Base-by-base conservation (phyloP, 345 rosid species). In the Hibiscus mutabilis region DNA sequence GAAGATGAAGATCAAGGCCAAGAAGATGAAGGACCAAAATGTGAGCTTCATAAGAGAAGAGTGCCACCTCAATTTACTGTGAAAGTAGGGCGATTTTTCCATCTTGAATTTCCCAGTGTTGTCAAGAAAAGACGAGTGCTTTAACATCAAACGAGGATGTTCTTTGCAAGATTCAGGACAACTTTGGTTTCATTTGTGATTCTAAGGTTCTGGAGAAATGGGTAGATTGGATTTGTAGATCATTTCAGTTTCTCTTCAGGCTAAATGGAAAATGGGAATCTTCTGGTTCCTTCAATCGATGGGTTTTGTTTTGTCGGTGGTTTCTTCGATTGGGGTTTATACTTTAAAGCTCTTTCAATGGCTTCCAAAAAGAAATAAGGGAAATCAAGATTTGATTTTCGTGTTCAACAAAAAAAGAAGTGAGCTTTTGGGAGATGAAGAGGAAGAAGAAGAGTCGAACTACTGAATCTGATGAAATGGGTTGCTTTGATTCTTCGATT, bases 71-170 rank as follows among this genome's bases (percentile, higher is more conserved):
- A 83, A 44, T 15, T 92, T 84, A 72, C 77, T 83, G 69, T 81
- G 76, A 2, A 79, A 52, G 78, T 84, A 89, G 0, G 93, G 79
- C 8, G 96, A 86, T 79, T 89, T 93, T 22, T 93, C 98, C 88
- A 93, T 91, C 91, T 93, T 93, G 92, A 93, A 91, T 72, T 93
- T 93, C 47, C 96, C 98, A 1, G 74, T 84, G 78, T 89, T 76
- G 70, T 93, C 93, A 76, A 83, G 97, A 76, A 89, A 93, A 21
- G 94, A 37, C 42, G 10, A 5, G 42, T 37, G 42, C 10, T 37
- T 37, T 37, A 37, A 37, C 42, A 37, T 37, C 42, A 37, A 37
- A 37, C 42, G 42, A 37, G 42, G 10, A 5, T 37, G 42, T 37
- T 37, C 42, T 37, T 37, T 8, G 42, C 42, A 37, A 37, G 42